Conservation (phyloP, 225 moss, liverwort and hornwort genomes). For the Polytrichum commune region DNA sequence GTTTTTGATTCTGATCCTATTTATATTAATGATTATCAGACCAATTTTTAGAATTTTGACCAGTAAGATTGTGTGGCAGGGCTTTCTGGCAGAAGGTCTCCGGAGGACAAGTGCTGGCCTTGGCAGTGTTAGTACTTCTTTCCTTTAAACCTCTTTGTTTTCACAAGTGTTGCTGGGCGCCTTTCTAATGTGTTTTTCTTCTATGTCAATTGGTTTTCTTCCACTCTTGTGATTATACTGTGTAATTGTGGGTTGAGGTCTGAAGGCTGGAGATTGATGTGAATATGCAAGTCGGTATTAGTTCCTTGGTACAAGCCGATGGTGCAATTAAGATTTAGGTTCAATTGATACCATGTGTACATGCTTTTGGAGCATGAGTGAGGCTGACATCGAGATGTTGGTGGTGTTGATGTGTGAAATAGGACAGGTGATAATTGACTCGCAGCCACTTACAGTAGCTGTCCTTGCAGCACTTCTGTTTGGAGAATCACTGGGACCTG, state of each 20-base stretch:
- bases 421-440: constrained; percentile 92
- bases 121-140: constrained; percentile 69
- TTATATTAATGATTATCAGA: no score
- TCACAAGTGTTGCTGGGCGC: no score
- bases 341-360: no score
- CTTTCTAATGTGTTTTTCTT: no score
- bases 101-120: constrained; percentile 91
- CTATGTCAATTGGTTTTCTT: no score
- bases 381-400: constrained; percentile 28
- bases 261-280: no score
- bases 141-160: not conserved
- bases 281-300: no score
- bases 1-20: no score
- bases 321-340: no score
- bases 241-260: no score
- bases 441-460: constrained; percentile 95
- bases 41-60: not conserved
- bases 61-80: constrained; percentile 22
- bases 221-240: no score
- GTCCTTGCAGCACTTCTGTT: constrained; percentile 78
- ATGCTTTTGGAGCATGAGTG: constrained; percentile 7
- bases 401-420: constrained; percentile 37
- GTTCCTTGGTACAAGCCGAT: no score
- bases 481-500: constrained; percentile 75
- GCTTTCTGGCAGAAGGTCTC: constrained; percentile 88